Conservation (phyloP, 495 filamentous ascomycete genomes). For the Penicillium lividum region DNA sequence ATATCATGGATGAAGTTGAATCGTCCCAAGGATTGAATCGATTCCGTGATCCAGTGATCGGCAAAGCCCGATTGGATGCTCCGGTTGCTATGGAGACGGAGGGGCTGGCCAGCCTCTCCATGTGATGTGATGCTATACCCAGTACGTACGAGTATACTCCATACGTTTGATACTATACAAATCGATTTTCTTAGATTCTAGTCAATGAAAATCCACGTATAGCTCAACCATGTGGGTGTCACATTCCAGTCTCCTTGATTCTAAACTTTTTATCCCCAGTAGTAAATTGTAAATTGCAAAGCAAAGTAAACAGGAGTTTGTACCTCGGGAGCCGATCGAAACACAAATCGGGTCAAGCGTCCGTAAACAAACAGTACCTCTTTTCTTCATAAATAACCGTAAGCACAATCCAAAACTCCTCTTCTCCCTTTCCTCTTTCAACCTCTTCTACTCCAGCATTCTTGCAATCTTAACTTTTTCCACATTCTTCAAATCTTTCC, state of each 20-base stretch:
- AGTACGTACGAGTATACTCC: not conserved
- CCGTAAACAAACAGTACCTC: conserved; percentile 22
- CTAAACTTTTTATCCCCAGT: not conserved
- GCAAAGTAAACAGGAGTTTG: not conserved
- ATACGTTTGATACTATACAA: not conserved
- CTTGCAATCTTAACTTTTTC: not conserved
- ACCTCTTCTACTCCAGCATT: conserved; percentile 1
- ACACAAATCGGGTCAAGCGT: conserved; percentile 19
- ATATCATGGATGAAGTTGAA: not conserved
- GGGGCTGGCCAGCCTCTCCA: conserved; percentile 12
- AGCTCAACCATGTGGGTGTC: not conserved
- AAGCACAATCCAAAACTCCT: not conserved
- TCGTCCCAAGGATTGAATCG: conserved; percentile 4
- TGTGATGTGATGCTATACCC: conserved; percentile 6
- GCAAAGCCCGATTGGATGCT: conserved; percentile 14
- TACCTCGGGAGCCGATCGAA: conserved; percentile 22
- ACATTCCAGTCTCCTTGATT: not conserved
- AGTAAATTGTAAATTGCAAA: not conserved
- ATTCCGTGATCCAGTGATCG: conserved; percentile 1
- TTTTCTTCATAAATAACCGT: conserved; percentile 24
- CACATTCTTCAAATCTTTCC: conserved; percentile 18
- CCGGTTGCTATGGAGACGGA: conserved; percentile 13
- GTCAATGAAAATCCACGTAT: not conserved
- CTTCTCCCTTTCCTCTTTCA: conserved; percentile 7
- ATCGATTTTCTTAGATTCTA: not conserved